These are phyloP conservation scores for Lasiosphaeria hispida DNA, from an alignment of 495 filamentous ascomycete genomes.

Conservation along the genomic window DNA sequence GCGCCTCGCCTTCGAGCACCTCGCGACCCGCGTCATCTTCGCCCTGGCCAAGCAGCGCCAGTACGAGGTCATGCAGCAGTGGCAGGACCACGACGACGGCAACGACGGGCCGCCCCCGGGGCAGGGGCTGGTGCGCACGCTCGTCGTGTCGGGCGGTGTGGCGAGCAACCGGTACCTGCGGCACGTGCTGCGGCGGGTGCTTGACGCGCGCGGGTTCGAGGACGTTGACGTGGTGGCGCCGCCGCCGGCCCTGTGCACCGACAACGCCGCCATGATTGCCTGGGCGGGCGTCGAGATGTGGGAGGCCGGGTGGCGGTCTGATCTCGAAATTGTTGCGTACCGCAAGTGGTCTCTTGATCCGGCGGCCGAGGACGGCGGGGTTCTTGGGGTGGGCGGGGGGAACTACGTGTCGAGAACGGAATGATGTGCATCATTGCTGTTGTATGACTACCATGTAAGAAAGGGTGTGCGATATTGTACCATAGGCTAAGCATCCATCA, in stretches of 20 bases:
- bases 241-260: conserved; percentile 74
- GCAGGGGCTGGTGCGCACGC: conserved; percentile 42
- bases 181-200: conserved; percentile 58
- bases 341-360: conserved; percentile 80
- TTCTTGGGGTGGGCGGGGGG: conserved; percentile 44
- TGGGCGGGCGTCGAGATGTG: conserved; percentile 95
- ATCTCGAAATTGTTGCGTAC: conserved; percentile 55
- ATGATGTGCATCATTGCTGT: background rate
- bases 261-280: conserved; percentile 98
- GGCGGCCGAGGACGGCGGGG: conserved; percentile 49
- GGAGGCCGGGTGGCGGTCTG: conserved; percentile 67
- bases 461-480: no score
- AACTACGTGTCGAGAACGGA: background rate
- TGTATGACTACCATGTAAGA: conserved; percentile 3
- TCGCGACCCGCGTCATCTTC: conserved; percentile 68
- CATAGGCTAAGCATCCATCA: no score
- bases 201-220: conserved; percentile 62
- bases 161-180: conserved; percentile 77
- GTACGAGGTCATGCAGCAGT: background rate
- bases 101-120: conserved; percentile 3
- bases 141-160: conserved; percentile 88
- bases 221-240: conserved; percentile 68
- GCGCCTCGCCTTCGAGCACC: conserved; percentile 84
- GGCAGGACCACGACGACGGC: background rate
- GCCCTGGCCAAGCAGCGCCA: conserved; percentile 45